Conservation (phyloP, 176 grass and related monocot species). For the Alloteropsis semialata region DNA sequence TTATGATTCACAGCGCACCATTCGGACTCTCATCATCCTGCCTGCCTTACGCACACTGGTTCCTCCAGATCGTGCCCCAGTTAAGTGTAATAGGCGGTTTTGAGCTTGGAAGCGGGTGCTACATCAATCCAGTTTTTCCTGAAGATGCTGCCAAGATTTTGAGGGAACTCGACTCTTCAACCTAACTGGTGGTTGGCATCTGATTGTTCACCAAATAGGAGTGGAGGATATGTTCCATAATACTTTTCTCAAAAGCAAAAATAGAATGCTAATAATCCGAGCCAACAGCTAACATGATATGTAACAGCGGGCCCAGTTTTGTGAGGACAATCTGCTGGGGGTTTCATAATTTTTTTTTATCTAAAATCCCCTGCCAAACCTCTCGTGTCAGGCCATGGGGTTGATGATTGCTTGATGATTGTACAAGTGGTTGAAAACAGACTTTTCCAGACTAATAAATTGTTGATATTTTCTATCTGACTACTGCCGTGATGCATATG, state of each 20-base stretch:
- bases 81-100: constrained; percentile 72
- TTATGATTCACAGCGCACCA: constrained; percentile 76
- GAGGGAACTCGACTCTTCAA: constrained; percentile 62
- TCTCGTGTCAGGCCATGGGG: not conserved
- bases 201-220: not conserved
- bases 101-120: constrained; percentile 90
- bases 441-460: not conserved
- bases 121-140: constrained; percentile 94
- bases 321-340: not conserved
- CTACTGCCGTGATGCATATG: not conserved
- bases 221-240: not conserved
- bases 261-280: constrained; percentile 19
- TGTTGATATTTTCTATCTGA: not conserved
- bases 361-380: not conserved
- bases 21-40: constrained; percentile 44
- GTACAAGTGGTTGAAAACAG: constrained; percentile 4
- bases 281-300: not conserved
- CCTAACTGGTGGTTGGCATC: constrained; percentile 1
- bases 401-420: not conserved
- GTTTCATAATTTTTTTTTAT: not conserved
- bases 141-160: constrained; percentile 91
- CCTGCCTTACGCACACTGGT: constrained; percentile 75
- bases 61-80: constrained; percentile 86
- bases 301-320: not conserved
- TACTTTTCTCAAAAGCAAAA: not conserved